phyloP scores from a whole-genome alignment of 1,284 basidiomycete species.

The Takashimella koratensis region DNA sequence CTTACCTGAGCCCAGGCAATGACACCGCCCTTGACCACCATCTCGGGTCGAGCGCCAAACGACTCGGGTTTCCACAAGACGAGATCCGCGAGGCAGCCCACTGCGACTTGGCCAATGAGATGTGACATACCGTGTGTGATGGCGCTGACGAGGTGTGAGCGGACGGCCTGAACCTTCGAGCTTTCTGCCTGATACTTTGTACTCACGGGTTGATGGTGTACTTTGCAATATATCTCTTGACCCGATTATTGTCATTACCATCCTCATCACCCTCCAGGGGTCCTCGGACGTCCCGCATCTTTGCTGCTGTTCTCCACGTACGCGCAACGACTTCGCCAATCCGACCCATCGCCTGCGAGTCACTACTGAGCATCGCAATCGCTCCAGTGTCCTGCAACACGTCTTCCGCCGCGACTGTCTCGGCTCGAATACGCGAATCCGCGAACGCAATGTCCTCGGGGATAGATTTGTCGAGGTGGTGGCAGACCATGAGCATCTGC shows the following conservation, averaged over 20 bases:
- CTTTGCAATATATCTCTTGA: constrained; percentile 94
- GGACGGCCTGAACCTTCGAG: too few species aligned
- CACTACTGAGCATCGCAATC: constrained; percentile 93
- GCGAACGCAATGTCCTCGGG: constrained; percentile 94
- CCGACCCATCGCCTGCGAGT: constrained; percentile 96
- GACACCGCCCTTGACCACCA: constrained; percentile 90
- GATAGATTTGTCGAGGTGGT: constrained; percentile 83
- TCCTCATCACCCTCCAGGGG: constrained; percentile 67
- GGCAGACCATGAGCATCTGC: constrained; percentile 92
- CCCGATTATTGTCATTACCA: constrained; percentile 83
- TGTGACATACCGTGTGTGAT: constrained; percentile 91
- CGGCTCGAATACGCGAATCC: constrained; percentile 92
- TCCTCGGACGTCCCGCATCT: constrained; percentile 79
- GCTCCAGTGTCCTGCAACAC: constrained; percentile 91
- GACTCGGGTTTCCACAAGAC: constrained; percentile 91
- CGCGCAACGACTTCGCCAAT: constrained; percentile 91
- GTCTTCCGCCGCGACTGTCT: constrained; percentile 97
- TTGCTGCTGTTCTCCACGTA: constrained; percentile 96
- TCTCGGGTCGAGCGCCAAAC: constrained; percentile 88
- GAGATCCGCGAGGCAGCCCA: constrained; percentile 84
- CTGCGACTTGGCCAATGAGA: constrained; percentile 76
- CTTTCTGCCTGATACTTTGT: too few species aligned
- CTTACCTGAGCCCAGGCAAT: constrained; percentile 82
- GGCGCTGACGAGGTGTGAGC: constrained; percentile 67
- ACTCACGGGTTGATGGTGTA: constrained; percentile 97